phyloP scores from a whole-genome alignment of 2,329 filamentous ascomycete species.

The Monosporascus sp. region DNA sequence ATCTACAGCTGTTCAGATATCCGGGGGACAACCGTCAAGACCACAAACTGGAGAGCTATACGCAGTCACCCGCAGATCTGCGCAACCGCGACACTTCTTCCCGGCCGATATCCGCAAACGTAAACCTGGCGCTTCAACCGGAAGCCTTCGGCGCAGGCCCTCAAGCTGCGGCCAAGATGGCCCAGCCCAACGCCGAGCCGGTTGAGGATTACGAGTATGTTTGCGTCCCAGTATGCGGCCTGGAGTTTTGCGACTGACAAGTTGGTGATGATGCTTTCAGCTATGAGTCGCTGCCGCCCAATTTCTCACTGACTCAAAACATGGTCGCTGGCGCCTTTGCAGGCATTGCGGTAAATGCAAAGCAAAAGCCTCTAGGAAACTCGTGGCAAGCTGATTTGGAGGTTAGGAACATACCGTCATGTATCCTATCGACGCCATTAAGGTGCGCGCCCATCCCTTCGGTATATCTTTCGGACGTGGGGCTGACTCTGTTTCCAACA shows the following conservation, averaged over 20 bases:
- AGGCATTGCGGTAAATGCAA: slow-evolving; percentile 74
- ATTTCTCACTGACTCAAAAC: slow-evolving; percentile 90
- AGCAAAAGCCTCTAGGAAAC: background rate
- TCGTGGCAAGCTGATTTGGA: slow-evolving; percentile 10
- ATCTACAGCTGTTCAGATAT: too few species aligned
- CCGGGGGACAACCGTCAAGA: too few species aligned
- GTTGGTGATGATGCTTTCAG: slow-evolving; percentile 28
- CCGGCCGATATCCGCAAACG: slow-evolving; percentile 23
- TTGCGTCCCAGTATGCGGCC: slow-evolving; percentile 9
- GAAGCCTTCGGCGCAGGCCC: slow-evolving; percentile 58
- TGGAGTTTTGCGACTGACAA: slow-evolving; percentile 1
- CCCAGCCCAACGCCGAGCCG: slow-evolving; percentile 61
- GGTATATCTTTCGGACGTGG: slow-evolving; percentile 13
- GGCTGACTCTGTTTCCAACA: slow-evolving; percentile 10
- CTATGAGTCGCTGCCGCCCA: slow-evolving; percentile 91
- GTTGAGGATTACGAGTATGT: slow-evolving; percentile 64
- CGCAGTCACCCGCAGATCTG: background rate
- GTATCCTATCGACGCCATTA: slow-evolving; percentile 97
- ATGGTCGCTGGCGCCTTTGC: slow-evolving; percentile 96
- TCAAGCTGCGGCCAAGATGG: slow-evolving; percentile 65
- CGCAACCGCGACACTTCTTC: slow-evolving; percentile 8
- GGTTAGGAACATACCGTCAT: slow-evolving; percentile 92
- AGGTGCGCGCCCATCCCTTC: slow-evolving; percentile 52
- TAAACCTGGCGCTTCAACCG: slow-evolving; percentile 61
- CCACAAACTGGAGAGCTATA: too few species aligned